A percentile compares a stretch with the other conserved stretches of the same genome.
Conservation (phyloP, 2,329 filamentous ascomycete species). For the Xylaria polymorpha region DNA sequence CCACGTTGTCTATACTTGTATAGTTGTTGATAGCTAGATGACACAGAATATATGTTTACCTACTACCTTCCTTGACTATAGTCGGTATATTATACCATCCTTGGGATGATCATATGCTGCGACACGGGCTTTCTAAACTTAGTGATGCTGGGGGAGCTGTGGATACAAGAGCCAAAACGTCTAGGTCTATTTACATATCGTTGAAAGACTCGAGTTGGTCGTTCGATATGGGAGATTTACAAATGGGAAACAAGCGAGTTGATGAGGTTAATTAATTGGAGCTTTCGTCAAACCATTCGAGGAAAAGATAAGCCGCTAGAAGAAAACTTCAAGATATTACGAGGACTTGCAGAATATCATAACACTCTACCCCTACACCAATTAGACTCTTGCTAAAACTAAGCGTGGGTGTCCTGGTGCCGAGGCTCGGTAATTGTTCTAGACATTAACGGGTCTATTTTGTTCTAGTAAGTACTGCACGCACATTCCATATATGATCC, state of each 20-base stretch:
- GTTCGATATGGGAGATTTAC: background rate
- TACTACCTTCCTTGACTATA: background rate
- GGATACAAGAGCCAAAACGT: background rate
- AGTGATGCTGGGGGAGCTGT: background rate
- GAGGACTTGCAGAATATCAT: background rate
- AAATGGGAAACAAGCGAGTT: background rate
- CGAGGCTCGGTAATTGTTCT: background rate
- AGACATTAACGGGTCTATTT: background rate
- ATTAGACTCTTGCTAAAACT: conserved; percentile 8
- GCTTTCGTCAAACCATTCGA: background rate
- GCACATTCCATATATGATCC: background rate
- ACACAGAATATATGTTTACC: background rate
- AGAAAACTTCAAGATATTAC: background rate
- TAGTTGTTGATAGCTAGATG: background rate
- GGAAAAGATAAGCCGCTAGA: no score
- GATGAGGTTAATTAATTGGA: background rate
- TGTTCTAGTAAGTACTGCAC: background rate
- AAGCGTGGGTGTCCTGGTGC: background rate
- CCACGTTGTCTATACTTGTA: background rate
- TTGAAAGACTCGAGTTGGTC: background rate
- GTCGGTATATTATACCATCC: background rate
- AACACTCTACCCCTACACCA: conserved; percentile 6
- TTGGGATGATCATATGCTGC: background rate
- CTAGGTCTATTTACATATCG: background rate
- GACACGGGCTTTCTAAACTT: background rate